Evolutionary conservation across 805 yeast genomes (phyloP).

Genomic region (Huiozyma sinensis): DNA sequence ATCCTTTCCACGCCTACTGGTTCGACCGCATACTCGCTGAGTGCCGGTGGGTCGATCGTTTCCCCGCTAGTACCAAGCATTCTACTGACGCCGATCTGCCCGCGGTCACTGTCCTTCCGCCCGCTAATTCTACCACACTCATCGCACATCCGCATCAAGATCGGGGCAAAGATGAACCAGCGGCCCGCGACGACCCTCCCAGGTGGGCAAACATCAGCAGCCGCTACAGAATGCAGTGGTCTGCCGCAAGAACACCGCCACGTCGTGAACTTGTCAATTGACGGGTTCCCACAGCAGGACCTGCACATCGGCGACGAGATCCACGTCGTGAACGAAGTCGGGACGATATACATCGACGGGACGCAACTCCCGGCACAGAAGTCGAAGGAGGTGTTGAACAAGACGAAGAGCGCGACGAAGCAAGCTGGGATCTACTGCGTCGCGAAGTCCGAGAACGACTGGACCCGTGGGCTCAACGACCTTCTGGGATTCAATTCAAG

Average conservation of each 20-base stretch:
- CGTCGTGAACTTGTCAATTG: constrained; percentile 57
- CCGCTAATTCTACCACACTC: constrained; percentile 75
- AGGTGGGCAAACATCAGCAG: background rate
- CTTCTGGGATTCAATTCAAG: constrained; percentile 80
- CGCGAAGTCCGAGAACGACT: constrained; percentile 71
- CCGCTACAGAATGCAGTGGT: too few relatives aligned
- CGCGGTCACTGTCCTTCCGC: constrained; percentile 80
- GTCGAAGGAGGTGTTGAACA: constrained; percentile 13
- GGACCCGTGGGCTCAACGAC: constrained; percentile 86
- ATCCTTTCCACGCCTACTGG: constrained; percentile 87
- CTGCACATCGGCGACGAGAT: constrained; percentile 70
- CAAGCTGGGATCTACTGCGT: constrained; percentile 78
- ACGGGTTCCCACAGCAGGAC: constrained; percentile 69
- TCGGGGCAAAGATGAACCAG: constrained; percentile 38
- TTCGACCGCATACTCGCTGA: constrained; percentile 82
- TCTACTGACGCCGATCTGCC: constrained; percentile 82
- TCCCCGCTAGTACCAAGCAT: constrained; percentile 82
- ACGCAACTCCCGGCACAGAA: constrained; percentile 32
- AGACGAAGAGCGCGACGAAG: constrained; percentile 6
- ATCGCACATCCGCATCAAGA: constrained; percentile 57
- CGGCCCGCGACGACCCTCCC: constrained; percentile 1
- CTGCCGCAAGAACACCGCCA: constrained; percentile 20
- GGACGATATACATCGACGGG: constrained; percentile 46
- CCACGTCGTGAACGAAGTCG: constrained; percentile 56
- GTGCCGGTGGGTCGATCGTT: constrained; percentile 87